These are phyloP conservation scores for Moniliophthora roreri DNA, from an alignment of 1,284 basidiomycete genomes.

Conservation along the genomic window DNA sequence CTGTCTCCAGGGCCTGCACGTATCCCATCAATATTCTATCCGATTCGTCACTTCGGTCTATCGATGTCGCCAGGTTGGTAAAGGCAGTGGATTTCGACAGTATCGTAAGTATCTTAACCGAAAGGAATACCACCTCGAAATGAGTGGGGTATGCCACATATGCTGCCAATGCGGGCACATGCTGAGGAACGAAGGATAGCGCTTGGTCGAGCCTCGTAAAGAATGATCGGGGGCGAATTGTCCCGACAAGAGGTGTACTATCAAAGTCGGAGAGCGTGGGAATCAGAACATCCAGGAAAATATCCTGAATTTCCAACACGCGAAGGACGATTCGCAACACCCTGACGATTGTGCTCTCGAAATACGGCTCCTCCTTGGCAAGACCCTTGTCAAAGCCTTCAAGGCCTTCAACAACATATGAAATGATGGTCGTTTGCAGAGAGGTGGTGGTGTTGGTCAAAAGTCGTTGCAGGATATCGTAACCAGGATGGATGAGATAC, in stretches of 20 bases:
- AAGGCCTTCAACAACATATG: constrained; percentile 76
- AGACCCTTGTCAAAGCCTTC: constrained; percentile 75
- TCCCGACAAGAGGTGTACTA: constrained; percentile 51
- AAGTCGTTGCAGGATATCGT: constrained; percentile 81
- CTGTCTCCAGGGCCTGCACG: constrained; percentile 64
- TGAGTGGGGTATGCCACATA: constrained; percentile 77
- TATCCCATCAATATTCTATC: constrained; percentile 86
- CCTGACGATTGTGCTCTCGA: constrained; percentile 75
- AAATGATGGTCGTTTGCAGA: constrained; percentile 71
- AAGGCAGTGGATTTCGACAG: constrained; percentile 63
- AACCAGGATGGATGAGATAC: constrained; percentile 81
- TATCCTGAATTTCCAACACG: constrained; percentile 82
- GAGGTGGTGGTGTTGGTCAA: constrained; percentile 61
- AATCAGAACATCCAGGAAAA: constrained; percentile 88
- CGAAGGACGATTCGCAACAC: constrained; percentile 84
- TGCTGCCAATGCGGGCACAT: constrained; percentile 82
- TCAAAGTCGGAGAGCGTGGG: constrained; percentile 74
- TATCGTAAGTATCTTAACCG: constrained; percentile 77
- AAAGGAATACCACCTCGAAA: constrained; percentile 74
- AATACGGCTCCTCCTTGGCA: constrained; percentile 68
- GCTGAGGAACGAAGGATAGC: constrained; percentile 73
- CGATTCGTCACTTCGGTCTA: constrained; percentile 85
- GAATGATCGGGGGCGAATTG: constrained; percentile 61
- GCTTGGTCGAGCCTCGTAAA: constrained; percentile 81
- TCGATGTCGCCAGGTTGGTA: constrained; percentile 73